Evolutionary conservation across 495 filamentous ascomycete genomes (phyloP).

Genomic region (Sordaria brevicollis): DNA sequence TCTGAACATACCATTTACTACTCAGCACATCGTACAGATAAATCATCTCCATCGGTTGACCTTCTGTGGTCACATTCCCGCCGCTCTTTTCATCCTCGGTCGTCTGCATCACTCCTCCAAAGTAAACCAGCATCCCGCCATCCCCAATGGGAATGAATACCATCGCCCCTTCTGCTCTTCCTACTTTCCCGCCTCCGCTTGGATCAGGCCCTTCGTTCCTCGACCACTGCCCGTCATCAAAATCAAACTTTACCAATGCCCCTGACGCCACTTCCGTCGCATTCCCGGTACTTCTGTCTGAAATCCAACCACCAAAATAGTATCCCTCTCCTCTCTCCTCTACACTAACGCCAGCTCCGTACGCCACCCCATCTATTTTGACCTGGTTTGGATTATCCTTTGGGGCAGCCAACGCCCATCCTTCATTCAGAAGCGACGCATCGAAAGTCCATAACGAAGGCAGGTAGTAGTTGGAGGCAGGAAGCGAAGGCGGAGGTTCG

Average conservation of each 20-base stretch:
- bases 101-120: constrained; percentile 31
- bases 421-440: constrained; percentile 28
- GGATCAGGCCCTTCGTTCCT: not conserved
- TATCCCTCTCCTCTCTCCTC: constrained; percentile 16
- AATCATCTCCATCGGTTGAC: constrained; percentile 31
- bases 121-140: constrained; percentile 40
- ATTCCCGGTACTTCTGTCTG: constrained; percentile 11
- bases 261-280: not conserved
- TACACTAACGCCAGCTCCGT: constrained; percentile 14
- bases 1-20: constrained; percentile 45
- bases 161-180: constrained; percentile 36
- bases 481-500: constrained; percentile 12
- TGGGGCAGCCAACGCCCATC: not conserved
- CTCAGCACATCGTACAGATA: constrained; percentile 42
- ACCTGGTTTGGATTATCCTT: not conserved
- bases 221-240: not conserved
- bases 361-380: constrained; percentile 8
- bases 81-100: constrained; percentile 14
- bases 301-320: constrained; percentile 38
- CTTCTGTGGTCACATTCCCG: constrained; percentile 15
- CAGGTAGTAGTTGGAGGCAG: constrained; percentile 7
- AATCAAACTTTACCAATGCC: not conserved
- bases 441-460: constrained; percentile 36
- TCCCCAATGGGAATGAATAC: constrained; percentile 43
- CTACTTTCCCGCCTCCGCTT: not conserved